A percentile compares a stretch with the other conserved stretches of the same genome.
Conservation (phyloP, 768 basidiomycete genomes). For the Neoboletus subvelutipes region DNA sequence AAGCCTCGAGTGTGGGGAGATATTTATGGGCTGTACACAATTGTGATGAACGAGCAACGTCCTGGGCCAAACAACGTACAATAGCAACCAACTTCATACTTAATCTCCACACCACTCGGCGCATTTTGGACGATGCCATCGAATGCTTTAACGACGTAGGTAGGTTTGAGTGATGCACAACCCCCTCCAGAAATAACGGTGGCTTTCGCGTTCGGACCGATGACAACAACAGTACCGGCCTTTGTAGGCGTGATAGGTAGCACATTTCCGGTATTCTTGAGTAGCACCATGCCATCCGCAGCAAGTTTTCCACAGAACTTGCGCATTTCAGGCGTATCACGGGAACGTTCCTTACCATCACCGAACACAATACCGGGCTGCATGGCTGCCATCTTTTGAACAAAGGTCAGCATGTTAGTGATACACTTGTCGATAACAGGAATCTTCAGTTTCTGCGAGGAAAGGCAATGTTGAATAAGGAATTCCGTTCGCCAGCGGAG, state of each 20-base stretch:
- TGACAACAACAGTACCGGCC: background rate
- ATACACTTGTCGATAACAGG: background rate
- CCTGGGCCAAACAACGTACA: background rate
- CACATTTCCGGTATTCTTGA: background rate
- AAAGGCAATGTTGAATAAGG: background rate
- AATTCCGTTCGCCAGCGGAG: background rate
- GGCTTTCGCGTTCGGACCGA: background rate
- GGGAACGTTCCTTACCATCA: background rate
- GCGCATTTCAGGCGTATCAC: background rate
- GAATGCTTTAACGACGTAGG: background rate
- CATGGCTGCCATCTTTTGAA: background rate
- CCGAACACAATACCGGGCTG: background rate
- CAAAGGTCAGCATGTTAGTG: background rate
- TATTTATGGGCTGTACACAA: background rate
- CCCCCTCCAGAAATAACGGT: background rate
- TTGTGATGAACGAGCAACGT: background rate
- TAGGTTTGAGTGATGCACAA: background rate
- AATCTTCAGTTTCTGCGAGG: background rate
- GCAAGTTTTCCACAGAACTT: background rate
- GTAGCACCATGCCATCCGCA: background rate
- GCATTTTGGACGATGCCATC: background rate
- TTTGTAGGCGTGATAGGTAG: background rate
- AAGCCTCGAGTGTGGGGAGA: background rate
- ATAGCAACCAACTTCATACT: background rate
- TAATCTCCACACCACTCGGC: background rate